Evolutionary conservation across 176 grass and related monocot genomes (phyloP).

Genomic region (Otatea glauca): DNA sequence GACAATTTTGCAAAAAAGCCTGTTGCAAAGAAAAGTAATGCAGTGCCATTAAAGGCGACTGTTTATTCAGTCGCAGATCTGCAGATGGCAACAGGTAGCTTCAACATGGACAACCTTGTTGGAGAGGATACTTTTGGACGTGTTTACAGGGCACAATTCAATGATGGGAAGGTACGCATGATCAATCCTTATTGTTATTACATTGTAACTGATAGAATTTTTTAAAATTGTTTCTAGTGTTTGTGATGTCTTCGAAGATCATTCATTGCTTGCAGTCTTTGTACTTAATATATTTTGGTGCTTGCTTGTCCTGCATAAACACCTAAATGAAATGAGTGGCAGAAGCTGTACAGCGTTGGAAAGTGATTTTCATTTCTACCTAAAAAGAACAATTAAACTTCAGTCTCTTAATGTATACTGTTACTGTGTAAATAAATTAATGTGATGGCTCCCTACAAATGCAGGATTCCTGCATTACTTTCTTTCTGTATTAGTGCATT

Average conservation of each 20-base stretch:
- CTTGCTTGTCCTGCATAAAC: conserved; percentile 9
- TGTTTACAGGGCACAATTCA: conserved; percentile 83
- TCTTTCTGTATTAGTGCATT: background rate
- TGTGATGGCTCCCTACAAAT: background rate
- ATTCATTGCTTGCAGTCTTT: background rate
- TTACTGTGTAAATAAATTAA: background rate
- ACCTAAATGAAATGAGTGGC: background rate
- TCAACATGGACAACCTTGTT: conserved; percentile 79
- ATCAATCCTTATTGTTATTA: background rate
- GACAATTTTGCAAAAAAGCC: conserved; percentile 65
- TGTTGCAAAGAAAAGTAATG: conserved; percentile 60
- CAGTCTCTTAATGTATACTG: conserved; percentile 13
- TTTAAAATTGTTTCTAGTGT: background rate
- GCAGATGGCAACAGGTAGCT: conserved; percentile 90
- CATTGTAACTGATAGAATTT: background rate
- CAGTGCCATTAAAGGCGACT: conserved; percentile 52
- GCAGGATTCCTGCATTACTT: background rate
- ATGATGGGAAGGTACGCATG: conserved; percentile 77
- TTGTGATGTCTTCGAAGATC: background rate
- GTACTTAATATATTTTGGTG: background rate
- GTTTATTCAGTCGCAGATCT: conserved; percentile 92
- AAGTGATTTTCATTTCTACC: conserved; percentile 13
- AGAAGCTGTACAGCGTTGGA: background rate
- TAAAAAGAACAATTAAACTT: conserved; percentile 22
- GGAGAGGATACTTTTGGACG: conserved; percentile 82